Base-by-base conservation (phyloP, 2,329 filamentous ascomycete species). In the Ophiostoma tasmaniense region DNA sequence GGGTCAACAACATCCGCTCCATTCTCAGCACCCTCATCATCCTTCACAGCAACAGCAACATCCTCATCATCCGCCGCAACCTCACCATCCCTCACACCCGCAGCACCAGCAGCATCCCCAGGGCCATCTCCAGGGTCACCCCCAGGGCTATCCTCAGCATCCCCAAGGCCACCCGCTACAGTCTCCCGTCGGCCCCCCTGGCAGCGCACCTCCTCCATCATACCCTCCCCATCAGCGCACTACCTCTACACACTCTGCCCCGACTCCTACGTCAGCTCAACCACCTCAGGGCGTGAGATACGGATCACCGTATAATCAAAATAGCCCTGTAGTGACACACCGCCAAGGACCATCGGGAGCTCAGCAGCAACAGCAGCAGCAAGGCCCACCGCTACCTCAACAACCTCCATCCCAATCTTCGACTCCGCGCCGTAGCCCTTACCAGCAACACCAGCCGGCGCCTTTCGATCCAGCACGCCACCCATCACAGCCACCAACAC, bases 81-180 rank as follows among this genome's bases (percentile, higher is more conserved):
- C 33, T 33, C 33, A 33, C 8, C 33, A 61, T 28, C 28, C 28
- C 20, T 17, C 17, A 17, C n/a, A 64, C 20, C 61, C 14, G 3
- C 61, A 64, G 33, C 28, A 37, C 4, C 55, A 62, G 1, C 70
- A 42, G 30, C 77, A 65, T 3, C 22, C 22, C 0, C 64, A 65
- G 25, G 42, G 17, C 6, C 77, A 65, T 3, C 22, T 11, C 0
- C 64, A 65, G 25, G 42, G 17, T 17, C 59, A 20, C 20, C 59
- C 28, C 14, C 59, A 62, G 17, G 28, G 22, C 25, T 45, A 45
- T n/a, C 20, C 52, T 59, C 52, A 61, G 11, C 59, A 62, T 22
- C 61, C 30, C 5, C 61, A 64, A 14, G 30, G 33, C 37, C 64
- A 45, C 22, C 64, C n/a, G 3, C 64, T 42, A 14, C 64, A 65